Conservation (phyloP, 371 early-diverging fungal species). For the Mucor lusitanicus region DNA sequence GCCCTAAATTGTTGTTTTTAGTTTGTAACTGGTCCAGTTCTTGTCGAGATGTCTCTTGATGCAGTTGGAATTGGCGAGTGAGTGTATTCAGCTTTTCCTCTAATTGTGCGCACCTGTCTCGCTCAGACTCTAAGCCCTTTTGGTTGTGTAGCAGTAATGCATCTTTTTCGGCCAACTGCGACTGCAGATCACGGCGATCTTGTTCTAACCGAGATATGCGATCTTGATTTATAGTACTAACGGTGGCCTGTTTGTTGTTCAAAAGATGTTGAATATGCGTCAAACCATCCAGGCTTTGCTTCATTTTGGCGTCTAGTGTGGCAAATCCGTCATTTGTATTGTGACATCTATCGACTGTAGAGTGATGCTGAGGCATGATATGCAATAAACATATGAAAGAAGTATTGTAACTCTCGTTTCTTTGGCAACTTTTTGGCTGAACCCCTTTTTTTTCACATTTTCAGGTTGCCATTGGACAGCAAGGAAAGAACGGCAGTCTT, state of each 20-base stretch:
- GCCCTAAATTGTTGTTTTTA: not conserved
- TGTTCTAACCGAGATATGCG: not conserved
- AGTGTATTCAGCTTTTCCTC: not conserved
- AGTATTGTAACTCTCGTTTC: not conserved
- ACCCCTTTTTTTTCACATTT: too few relatives aligned
- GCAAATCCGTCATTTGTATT: not conserved
- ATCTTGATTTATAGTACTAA: not conserved
- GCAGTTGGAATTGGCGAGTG: not conserved
- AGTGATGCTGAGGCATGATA: not conserved
- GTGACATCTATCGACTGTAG: not conserved
- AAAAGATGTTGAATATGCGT: not conserved
- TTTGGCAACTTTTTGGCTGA: too few relatives aligned
- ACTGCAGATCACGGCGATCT: not conserved
- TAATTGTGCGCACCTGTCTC: not conserved
- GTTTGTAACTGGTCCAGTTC: not conserved
- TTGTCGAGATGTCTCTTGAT: not conserved
- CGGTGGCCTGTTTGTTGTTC: not conserved
- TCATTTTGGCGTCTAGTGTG: slow-evolving; percentile 1
- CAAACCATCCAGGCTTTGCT: slow-evolving; percentile 2
- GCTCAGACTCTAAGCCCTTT: not conserved
- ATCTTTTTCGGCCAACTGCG: not conserved
- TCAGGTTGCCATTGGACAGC: too few relatives aligned
- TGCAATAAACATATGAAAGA: not conserved
- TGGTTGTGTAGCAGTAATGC: not conserved
- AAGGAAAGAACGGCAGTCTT: too few relatives aligned